These are phyloP conservation scores for Ogataea methanolica DNA, from an alignment of 805 yeast species.

Conservation along the genomic window DNA sequence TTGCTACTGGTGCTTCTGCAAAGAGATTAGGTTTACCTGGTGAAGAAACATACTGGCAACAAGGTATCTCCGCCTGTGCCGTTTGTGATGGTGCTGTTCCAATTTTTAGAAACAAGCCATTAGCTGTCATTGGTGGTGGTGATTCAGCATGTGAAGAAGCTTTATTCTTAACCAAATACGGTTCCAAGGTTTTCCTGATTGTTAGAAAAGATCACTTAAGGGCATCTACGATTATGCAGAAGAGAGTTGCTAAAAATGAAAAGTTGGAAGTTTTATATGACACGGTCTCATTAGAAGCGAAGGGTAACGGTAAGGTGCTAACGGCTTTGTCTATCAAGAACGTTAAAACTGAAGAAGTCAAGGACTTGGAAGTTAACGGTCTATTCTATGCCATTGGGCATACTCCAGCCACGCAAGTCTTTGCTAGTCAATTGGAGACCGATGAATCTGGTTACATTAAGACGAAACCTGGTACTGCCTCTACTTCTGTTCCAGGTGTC, in stretches of 20 bases:
- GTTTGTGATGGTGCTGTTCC: constrained; percentile 99
- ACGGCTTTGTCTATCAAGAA: constrained; percentile 60
- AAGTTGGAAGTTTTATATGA: constrained; percentile 89
- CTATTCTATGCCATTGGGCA: constrained; percentile 98
- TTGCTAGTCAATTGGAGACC: constrained; percentile 70
- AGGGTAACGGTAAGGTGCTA: constrained; percentile 89
- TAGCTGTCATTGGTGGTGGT: constrained; percentile 98
- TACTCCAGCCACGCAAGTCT: constrained; percentile 86
- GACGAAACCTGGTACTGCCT: constrained; percentile 85
- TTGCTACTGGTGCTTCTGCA: constrained; percentile 99
- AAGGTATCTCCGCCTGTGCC: constrained; percentile 99
- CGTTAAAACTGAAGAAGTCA: constrained; percentile 63
- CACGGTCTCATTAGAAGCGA: constrained; percentile 80
- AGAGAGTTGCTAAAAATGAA: constrained; percentile 77
- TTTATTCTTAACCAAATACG: constrained; percentile 92
- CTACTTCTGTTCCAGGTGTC: constrained; percentile 83
- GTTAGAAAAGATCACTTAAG: constrained; percentile 93
- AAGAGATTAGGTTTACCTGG: constrained; percentile 92
- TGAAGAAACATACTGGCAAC: constrained; percentile 98
- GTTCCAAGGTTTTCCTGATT: constrained; percentile 87
- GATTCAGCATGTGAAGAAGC: constrained; percentile 99
- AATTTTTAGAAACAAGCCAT: constrained; percentile 94
- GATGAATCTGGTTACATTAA: constrained; percentile 86
- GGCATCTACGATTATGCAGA: constrained; percentile 97
- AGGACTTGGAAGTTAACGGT: constrained; percentile 78